phyloP scores from a whole-genome alignment of 2,329 filamentous ascomycete genomes.

The Zalaria sp. region DNA sequence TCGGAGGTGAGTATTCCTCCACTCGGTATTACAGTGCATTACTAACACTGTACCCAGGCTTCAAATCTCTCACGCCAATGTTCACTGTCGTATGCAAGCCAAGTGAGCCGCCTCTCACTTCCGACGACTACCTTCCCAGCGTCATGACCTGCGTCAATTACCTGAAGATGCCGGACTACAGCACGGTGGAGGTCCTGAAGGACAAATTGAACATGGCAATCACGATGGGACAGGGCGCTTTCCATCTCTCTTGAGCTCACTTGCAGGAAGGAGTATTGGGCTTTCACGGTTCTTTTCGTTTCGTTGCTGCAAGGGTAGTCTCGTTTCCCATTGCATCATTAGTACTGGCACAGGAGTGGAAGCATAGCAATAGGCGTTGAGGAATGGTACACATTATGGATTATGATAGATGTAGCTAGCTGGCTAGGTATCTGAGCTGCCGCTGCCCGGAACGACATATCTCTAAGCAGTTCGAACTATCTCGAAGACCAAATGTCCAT shows the following conservation, averaged over 20 bases:
- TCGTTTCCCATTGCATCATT: too few species aligned
- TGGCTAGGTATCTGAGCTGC: too few species aligned
- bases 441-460: too few species aligned
- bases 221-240: constrained; percentile 90
- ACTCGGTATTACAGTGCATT: background rate
- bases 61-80: constrained; percentile 93
- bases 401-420: too few species aligned
- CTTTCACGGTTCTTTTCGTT: too few species aligned
- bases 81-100: constrained; percentile 99
- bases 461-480: too few species aligned
- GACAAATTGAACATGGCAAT: constrained; percentile 74
- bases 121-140: constrained; percentile 96
- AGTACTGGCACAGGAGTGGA: too few species aligned
- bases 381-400: too few species aligned
- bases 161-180: constrained; percentile 93
- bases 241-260: constrained; percentile 50
- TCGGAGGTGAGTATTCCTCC: constrained; percentile 58
- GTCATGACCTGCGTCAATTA: constrained; percentile 99
- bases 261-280: too few species aligned
- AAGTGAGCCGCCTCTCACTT: constrained; percentile 84
- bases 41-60: constrained; percentile 45
- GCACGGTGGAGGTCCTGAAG: constrained; percentile 58
- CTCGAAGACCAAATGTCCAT: too few species aligned
- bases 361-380: too few species aligned
- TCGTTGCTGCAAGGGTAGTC: too few species aligned